A percentile compares a stretch with the other conserved stretches of the same genome.
Conservation (phyloP, 2,329 filamentous ascomycete species). For the Colletotrichum sp. region DNA sequence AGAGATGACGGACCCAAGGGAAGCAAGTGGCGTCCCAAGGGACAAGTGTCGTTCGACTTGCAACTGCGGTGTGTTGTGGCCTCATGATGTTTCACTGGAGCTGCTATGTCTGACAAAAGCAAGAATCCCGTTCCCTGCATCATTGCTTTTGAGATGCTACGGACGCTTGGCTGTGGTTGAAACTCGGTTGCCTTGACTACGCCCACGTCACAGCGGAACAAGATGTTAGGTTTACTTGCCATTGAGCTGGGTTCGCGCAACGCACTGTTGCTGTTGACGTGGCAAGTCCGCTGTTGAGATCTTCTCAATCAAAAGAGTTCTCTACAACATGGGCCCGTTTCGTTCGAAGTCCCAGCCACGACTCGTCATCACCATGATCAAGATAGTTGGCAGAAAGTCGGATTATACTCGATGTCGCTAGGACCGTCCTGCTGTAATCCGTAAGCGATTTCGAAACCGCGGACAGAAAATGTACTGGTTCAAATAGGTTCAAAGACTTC, state of each 20-base stretch:
- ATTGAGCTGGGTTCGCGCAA: neutral
- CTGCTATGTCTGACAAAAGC: neutral
- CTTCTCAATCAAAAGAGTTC: neutral
- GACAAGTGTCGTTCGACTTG: neutral
- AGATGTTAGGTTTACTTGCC: neutral
- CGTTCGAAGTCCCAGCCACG: neutral
- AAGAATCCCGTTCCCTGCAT: neutral
- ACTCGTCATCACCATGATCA: neutral
- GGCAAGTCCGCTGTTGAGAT: neutral
- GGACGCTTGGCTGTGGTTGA: neutral
- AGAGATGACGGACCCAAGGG: neutral
- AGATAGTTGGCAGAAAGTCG: neutral
- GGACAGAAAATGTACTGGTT: neutral
- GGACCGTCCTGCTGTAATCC: neutral
- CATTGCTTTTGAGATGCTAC: neutral
- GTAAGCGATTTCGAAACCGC: neutral
- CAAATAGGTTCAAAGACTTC: neutral
- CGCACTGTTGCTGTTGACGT: neutral
- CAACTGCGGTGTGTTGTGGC: neutral
- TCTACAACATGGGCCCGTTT: neutral
- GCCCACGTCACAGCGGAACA: neutral
- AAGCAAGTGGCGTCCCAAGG: neutral
- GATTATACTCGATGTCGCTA: neutral
- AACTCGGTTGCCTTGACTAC: neutral
- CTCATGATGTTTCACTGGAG: neutral